These are phyloP conservation scores for Sporisorium sorghi DNA, from an alignment of 1,284 basidiomycete species.

Conservation along the genomic window DNA sequence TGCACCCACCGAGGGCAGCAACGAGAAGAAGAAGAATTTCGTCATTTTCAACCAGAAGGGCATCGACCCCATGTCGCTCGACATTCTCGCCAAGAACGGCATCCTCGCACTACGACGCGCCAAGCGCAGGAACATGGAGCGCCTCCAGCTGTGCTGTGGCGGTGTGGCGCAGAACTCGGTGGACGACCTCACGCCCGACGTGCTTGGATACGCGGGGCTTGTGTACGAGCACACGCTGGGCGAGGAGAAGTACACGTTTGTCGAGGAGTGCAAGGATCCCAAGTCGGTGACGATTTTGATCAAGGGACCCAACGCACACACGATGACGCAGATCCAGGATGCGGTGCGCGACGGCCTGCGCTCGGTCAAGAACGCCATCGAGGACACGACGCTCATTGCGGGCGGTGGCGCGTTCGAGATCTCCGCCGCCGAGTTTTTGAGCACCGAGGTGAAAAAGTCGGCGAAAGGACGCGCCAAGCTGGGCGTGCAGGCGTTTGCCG, in stretches of 20 bases:
- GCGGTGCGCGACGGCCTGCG: constrained; percentile 95
- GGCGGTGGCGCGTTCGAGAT: constrained; percentile 98
- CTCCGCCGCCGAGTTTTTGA: constrained; percentile 86
- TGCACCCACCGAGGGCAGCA: constrained; percentile 52
- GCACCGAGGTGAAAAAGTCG: constrained; percentile 78
- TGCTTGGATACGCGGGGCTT: constrained; percentile 95
- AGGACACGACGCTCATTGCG: constrained; percentile 88
- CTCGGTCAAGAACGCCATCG: constrained; percentile 95
- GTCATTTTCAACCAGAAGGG: constrained; percentile 99
- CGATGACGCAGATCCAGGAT: constrained; percentile 95
- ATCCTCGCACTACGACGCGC: constrained; percentile 94
- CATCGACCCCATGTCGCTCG: constrained; percentile 96
- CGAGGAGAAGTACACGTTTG: constrained; percentile 98
- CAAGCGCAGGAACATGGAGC: constrained; percentile 79
- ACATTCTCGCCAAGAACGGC: constrained; percentile 95
- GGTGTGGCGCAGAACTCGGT: constrained; percentile 97
- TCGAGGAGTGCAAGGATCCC: constrained; percentile 96
- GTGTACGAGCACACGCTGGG: constrained; percentile 99
- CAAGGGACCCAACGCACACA: constrained; percentile 88
- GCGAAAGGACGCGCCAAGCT: constrained; percentile 97
- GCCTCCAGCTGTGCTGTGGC: constrained; percentile 81
- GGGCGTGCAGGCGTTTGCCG: constrained; percentile 96
- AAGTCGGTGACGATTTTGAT: constrained; percentile 96
- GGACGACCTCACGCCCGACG: constrained; percentile 89
- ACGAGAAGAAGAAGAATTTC: constrained; percentile 80